Conservation (phyloP, 2,329 filamentous ascomycete genomes). For the Exophiala sp. region DNA sequence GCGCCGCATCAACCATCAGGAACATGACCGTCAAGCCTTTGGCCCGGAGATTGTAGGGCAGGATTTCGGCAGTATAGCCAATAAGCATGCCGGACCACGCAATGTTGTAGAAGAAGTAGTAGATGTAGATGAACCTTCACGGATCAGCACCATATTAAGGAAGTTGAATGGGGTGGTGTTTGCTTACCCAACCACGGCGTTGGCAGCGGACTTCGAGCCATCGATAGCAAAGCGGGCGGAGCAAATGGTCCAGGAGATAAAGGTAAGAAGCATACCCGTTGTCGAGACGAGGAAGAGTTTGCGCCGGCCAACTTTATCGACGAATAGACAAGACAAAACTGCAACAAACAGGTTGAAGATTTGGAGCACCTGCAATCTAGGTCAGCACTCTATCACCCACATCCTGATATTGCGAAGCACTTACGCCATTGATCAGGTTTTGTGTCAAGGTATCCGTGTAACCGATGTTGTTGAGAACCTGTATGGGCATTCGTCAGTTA, state of each 20-base stretch:
- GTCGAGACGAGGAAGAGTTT: constrained; percentile 39
- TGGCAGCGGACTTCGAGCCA: constrained; percentile 33
- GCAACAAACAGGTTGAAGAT: constrained; percentile 32
- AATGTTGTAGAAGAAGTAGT: constrained; percentile 35
- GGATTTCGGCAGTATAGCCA: constrained; percentile 43
- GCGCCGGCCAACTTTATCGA: constrained; percentile 40
- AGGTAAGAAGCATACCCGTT: constrained; percentile 41
- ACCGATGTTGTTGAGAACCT: constrained; percentile 36
- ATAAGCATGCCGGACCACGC: constrained; percentile 31
- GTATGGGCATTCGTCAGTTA: no score
- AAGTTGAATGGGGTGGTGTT: constrained; percentile 37
- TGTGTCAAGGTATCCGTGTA: constrained; percentile 36
- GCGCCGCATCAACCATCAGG: constrained; percentile 27
- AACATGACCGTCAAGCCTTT: constrained; percentile 37
- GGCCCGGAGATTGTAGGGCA: constrained; percentile 37
- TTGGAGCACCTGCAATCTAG: constrained; percentile 30
- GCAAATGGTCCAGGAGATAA: constrained; percentile 37
- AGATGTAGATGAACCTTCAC: constrained; percentile 40
- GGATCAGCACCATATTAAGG: constrained; percentile 41
- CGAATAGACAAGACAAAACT: constrained; percentile 40
- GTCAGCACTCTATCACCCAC: no score
- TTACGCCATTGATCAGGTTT: constrained; percentile 37
- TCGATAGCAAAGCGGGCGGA: constrained; percentile 36
- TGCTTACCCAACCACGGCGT: constrained; percentile 35
- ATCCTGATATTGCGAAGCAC: no score